Percentiles rank a stretch among this genome's conserved stretches.
These are phyloP conservation scores for Artomyces pyxidatus DNA, from an alignment of 768 basidiomycete genomes.

Conservation along the genomic window DNA sequence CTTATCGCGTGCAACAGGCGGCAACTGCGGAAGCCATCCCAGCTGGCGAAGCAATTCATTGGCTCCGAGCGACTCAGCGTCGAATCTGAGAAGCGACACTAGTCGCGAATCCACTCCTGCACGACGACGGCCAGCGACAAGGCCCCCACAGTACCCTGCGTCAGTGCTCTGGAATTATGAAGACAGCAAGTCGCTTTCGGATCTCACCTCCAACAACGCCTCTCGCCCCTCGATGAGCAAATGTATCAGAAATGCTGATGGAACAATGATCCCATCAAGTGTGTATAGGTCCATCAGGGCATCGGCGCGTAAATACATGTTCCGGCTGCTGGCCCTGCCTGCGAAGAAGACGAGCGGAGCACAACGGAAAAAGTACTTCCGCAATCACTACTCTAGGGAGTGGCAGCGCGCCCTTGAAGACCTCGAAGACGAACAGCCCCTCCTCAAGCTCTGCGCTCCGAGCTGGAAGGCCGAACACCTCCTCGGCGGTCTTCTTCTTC, in stretches of 20 bases:
- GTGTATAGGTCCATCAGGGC: neutral
- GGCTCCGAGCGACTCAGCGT: too few species aligned
- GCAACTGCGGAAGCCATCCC: neutral
- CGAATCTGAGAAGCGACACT: neutral
- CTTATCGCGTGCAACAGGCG: neutral
- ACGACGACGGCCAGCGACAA: neutral
- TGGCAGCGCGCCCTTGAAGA: neutral
- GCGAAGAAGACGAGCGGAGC: neutral
- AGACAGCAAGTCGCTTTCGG: neutral
- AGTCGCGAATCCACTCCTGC: neutral
- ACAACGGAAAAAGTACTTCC: neutral
- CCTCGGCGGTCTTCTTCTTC: neutral
- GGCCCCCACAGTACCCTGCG: neutral
- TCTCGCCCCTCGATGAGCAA: neutral
- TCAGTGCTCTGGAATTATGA: neutral
- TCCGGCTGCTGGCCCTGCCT: neutral
- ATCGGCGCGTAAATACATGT: neutral
- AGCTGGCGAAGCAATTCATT: too few species aligned
- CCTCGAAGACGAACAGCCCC: neutral
- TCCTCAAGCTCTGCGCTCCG: neutral
- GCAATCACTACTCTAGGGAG: neutral
- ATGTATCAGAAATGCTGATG: neutral
- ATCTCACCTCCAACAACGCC: neutral
- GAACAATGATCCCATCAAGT: neutral
- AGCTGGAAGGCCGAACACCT: neutral